phyloP scores from a whole-genome alignment of 1,139 yeast genomes.

The Hanseniaspora sp. region DNA sequence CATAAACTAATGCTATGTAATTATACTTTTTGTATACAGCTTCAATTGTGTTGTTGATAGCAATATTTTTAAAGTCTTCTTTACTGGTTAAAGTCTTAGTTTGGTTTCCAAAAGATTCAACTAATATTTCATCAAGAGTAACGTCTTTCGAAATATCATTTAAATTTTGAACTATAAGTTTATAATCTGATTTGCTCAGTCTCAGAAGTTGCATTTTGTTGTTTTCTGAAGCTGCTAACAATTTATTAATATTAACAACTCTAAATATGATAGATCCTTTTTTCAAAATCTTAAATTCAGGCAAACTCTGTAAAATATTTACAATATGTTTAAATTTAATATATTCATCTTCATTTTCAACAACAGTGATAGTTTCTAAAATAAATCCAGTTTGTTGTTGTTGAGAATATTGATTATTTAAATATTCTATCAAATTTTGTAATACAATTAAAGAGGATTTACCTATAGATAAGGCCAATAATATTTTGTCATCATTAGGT shows the following conservation, averaged over 20 bases:
- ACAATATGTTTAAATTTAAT: constrained; percentile 23
- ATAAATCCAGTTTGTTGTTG: constrained; percentile 59
- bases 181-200: background rate
- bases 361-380: constrained; percentile 39
- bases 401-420: constrained; percentile 47
- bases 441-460: constrained; percentile 53
- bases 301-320: constrained; percentile 21
- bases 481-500: constrained; percentile 33
- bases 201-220: background rate
- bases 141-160: background rate
- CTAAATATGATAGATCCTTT: constrained; percentile 30
- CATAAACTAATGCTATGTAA: constrained; percentile 52
- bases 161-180: background rate
- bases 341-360: constrained; percentile 18
- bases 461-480: constrained; percentile 58
- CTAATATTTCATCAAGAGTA: constrained; percentile 17
- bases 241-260: constrained; percentile 32
- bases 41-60: constrained; percentile 41
- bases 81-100: constrained; percentile 44
- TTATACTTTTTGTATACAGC: constrained; percentile 26
- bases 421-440: constrained; percentile 52
- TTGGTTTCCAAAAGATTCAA: constrained; percentile 25
- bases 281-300: constrained; percentile 20
- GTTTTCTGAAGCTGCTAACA: background rate
- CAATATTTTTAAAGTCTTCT: constrained; percentile 48